Evolutionary conservation across 1,284 basidiomycete genomes (phyloP).

Genomic region (Laetiporus sulphureus): DNA sequence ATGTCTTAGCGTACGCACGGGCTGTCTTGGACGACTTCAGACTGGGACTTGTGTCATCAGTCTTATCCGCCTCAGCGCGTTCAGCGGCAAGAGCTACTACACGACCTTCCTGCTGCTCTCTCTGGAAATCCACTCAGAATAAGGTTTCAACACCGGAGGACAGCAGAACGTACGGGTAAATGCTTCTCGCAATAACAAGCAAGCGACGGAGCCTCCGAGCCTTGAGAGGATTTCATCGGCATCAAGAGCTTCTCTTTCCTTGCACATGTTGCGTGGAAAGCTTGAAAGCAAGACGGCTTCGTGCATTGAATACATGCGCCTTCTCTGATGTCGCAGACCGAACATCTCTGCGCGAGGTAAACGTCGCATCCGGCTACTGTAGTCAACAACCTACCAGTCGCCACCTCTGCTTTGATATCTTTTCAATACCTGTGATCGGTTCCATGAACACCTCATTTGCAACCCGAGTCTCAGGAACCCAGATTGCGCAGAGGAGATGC

Average conservation of each 20-base stretch:
- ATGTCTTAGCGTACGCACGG: constrained; percentile 76
- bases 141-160: too few relatives aligned
- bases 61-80: constrained; percentile 26
- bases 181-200: constrained; percentile 86
- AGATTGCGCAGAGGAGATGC: constrained; percentile 95
- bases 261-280: constrained; percentile 96
- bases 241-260: constrained; percentile 76
- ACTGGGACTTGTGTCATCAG: constrained; percentile 28
- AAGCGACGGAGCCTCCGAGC: constrained; percentile 61
- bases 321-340: constrained; percentile 72
- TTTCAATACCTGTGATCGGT: constrained; percentile 88
- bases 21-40: constrained; percentile 58
- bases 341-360: constrained; percentile 61
- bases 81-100: constrained; percentile 49
- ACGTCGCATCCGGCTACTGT: neutral
- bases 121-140: constrained; percentile 31
- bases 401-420: constrained; percentile 89
- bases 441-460: constrained; percentile 98
- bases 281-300: constrained; percentile 85
- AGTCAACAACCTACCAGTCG: constrained; percentile 61
- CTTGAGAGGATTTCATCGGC: constrained; percentile 83
- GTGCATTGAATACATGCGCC: constrained; percentile 98
- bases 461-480: constrained; percentile 94
- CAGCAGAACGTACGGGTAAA: constrained; percentile 61
- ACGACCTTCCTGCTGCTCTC: constrained; percentile 61